Base-by-base conservation (phyloP, 164 flowering plant species). In the Akebia trifoliata region DNA sequence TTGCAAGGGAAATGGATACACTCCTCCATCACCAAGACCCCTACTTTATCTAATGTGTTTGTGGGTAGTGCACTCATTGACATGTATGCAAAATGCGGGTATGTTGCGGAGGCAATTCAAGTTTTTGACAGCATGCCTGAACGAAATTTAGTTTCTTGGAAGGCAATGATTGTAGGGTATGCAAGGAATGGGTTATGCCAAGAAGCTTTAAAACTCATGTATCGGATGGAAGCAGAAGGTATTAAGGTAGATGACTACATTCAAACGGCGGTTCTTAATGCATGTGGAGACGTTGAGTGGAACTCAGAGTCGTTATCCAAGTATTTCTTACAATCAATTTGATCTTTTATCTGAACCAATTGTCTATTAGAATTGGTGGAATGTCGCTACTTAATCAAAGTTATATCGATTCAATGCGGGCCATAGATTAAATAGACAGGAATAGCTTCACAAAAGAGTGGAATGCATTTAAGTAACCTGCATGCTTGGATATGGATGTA, bases 21-120 rank as follows among this genome's bases (percentile, higher is more conserved):
- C 64, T 81, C 86, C 21, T 74, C 75, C 31, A 72, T 82, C 22
- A 88, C 76, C 58, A 91, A 88, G 66, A 72, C 72, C 11, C 60
- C 64, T 53, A 66, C 76, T 22, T 60, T 75, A 44, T 75, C 81
- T 11, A 83, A 87, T 72, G 85, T 86, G 15, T 80, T 72, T 67
- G 98, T 91, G 30, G 84, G 90, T 6, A 83, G 89, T 52, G 84
- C 98, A 32, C 69, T 91, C 38, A 78, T 91, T 44, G 65, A 70
- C 62, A 88, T 91, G 98, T 91, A 91, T 67, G 74, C 87, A 2
- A 91, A 79, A 66, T 88, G 96, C 54, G 96, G 98, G n/a, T 71
- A 50, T 44, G 68, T 91, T 34, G 55, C 79, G 3, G 94, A 88
- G 57, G 98, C 98, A 2, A 54, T 43, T 30, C 79, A 61, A 47